Percentiles rank a stretch among this genome's conserved stretches.
These are phyloP conservation scores for Aspergillus ustus DNA, from an alignment of 2,329 filamentous ascomycete genomes.

Conservation along the genomic window DNA sequence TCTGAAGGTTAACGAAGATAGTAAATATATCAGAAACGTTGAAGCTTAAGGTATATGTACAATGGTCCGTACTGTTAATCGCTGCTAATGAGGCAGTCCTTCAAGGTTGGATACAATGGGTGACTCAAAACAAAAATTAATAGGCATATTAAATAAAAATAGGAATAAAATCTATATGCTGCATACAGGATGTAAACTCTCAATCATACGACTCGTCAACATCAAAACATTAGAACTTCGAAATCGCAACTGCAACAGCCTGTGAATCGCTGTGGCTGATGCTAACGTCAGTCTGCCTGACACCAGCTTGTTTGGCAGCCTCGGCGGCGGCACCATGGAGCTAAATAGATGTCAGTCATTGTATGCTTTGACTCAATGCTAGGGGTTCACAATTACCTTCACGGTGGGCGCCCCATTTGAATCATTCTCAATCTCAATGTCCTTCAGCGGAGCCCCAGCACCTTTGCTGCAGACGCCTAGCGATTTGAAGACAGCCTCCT, in stretches of 20 bases:
- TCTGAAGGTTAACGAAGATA: too few relatives aligned
- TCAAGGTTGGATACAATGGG: too few relatives aligned
- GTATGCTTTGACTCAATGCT: conserved; percentile 17
- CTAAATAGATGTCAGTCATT: conserved; percentile 55
- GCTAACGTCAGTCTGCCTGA: conserved; percentile 87
- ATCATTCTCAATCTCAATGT: conserved; percentile 89
- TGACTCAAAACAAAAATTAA: not conserved
- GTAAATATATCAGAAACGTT: too few relatives aligned
- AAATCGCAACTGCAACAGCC: conserved; percentile 90
- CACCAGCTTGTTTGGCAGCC: conserved; percentile 82
- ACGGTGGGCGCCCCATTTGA: conserved; percentile 83
- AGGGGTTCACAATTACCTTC: conserved; percentile 64
- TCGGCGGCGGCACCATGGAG: conserved; percentile 82
- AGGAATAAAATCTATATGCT: conserved; percentile 22
- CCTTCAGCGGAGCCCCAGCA: conserved; percentile 85
- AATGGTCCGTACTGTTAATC: too few relatives aligned
- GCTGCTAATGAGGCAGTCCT: too few relatives aligned
- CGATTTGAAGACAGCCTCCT: conserved; percentile 98
- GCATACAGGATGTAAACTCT: conserved; percentile 10
- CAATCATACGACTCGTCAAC: conserved; percentile 11
- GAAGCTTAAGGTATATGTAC: too few relatives aligned
- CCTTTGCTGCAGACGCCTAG: conserved; percentile 85
- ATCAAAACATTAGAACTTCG: conserved; percentile 63
- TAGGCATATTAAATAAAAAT: conserved; percentile 16
- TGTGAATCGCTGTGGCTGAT: conserved; percentile 96